Evolutionary conservation across 1,139 yeast species (phyloP), one percentile per base, ranked within the genome.

Genomic region (Neolecta irregularis): DNA sequence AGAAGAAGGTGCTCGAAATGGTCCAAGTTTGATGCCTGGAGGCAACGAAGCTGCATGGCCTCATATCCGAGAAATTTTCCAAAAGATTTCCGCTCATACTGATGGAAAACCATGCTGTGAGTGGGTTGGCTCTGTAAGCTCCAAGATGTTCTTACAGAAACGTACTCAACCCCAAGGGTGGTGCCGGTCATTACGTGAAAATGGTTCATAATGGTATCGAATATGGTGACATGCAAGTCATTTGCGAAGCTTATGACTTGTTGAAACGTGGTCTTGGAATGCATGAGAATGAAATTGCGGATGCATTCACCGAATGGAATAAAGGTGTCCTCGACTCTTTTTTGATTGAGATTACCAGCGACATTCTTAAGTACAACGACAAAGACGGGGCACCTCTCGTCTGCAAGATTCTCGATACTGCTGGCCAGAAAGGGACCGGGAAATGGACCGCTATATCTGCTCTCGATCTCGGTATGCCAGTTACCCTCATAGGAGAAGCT

Each of bases 121-220:
- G 72, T 88, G 98, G 98, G 95, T 88, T 53, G 98, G 98, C 55
- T n/a, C n/a, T n/a, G n/a, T n/a, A n/a, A n/a, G n/a, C n/a, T n/a
- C n/a, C n/a, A n/a, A n/a, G n/a, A n/a, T n/a, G n/a, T n/a, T n/a
- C n/a, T n/a, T n/a, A n/a, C n/a, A n/a, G n/a, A n/a, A n/a, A n/a
- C n/a, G n/a, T n/a, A n/a, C n/a, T n/a, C n/a, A n/a, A n/a, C n/a
- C n/a, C n/a, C n/a, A 93, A 85, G 52, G 93, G 92, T 41, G 98
- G 98, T 62, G 74, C 96, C 37, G 98, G 98, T 57, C 98, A 88
- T 67, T 88, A 78, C 66, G 96, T 88, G 58, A 88, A 88, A 72
- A 88, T 88, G 98, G 96, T 88, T 50, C 98, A 88, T 72, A 88
- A 88, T 61, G 98, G 98, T 78, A 88, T 88, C 54, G 98, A 88